These are phyloP conservation scores for Psidium friedrichsthalianum DNA, from an alignment of 345 rosid species.

Conservation along the genomic window DNA sequence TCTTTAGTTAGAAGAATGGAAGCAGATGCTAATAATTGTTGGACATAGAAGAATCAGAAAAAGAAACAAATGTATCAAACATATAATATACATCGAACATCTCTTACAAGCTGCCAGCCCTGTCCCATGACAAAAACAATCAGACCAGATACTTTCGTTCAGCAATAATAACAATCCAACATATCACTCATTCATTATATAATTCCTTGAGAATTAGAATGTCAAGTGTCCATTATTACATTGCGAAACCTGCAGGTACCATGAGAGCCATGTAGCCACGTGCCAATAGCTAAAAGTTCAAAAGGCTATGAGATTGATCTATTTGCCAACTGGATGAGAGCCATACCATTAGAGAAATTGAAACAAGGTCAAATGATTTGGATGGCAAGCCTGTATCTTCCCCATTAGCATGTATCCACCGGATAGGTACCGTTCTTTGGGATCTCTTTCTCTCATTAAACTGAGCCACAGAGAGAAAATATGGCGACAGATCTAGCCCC, in stretches of 20 bases:
- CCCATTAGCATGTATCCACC: conserved; percentile 53
- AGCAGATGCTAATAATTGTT: neutral
- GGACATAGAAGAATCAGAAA: neutral
- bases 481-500: conserved; percentile 63
- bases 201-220: neutral
- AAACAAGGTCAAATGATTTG: conserved; percentile 41
- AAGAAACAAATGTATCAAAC: neutral
- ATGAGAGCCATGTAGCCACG: neutral
- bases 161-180: neutral
- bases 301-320: neutral
- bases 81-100: neutral
- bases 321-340: neutral
- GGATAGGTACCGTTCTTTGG: conserved; percentile 23
- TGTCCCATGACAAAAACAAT: neutral
- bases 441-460: conserved; percentile 31
- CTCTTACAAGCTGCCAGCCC: neutral
- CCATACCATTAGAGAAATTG: conserved; percentile 39
- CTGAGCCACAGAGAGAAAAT: conserved; percentile 57
- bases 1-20: neutral
- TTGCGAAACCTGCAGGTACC: neutral
- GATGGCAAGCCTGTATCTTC: conserved; percentile 55
- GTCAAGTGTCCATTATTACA: neutral
- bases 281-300: neutral
- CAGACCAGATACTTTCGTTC: neutral
- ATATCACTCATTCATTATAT: rapidly evolving